Evolutionary conservation across 805 yeast species (phyloP), one percentile per base, ranked within the genome.

Genomic region (Metschnikowia colocasiae): DNA sequence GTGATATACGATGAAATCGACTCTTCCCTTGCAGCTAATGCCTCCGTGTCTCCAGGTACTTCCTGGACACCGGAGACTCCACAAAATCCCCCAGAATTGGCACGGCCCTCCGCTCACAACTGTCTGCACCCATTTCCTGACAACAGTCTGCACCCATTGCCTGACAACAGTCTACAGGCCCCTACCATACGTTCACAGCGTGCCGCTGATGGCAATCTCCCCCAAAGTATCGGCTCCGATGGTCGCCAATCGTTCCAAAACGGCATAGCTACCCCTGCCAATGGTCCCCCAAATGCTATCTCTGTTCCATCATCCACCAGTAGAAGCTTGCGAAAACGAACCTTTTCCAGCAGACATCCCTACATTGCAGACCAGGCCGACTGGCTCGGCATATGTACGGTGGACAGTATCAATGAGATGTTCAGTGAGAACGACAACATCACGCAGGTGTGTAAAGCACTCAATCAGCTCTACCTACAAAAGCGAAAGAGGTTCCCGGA

Each of bases 301-400:
- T 4, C 15, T 9, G 33, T 18, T 5, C 18, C 34, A 19, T 6
- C 34, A 13, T 20, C 15, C 31, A 40, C 39, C 9, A 19, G 43
- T 13, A 27, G 74, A 44, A 65, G 73, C 23, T 56, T 69, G 13
- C 54, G 77, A 3, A 68, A 71, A 52, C 56, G 77, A 23, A 73
- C 67, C 22, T 73, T 73, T 46, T 68, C 77, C 3, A 67, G 73
- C 53, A 60, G 74, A 3, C 74, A 71, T 54, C 77, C 77, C 1
- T 73, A 73, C 50, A 51, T 73, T 23, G 71, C 74, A 9, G 77
- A 73, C 52, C 72, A 69, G 47, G 75, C 75, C 3, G 73, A 71
- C 46, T 73, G 71, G 62, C 58, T 73, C 30, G 76, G 71, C 3
- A 58, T 73, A 12, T 62, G 73, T 4, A 60, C 65, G 34, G 50